Evolutionary conservation across 2,329 filamentous ascomycete species (phyloP).

Genomic region (Endothia cerciana): DNA sequence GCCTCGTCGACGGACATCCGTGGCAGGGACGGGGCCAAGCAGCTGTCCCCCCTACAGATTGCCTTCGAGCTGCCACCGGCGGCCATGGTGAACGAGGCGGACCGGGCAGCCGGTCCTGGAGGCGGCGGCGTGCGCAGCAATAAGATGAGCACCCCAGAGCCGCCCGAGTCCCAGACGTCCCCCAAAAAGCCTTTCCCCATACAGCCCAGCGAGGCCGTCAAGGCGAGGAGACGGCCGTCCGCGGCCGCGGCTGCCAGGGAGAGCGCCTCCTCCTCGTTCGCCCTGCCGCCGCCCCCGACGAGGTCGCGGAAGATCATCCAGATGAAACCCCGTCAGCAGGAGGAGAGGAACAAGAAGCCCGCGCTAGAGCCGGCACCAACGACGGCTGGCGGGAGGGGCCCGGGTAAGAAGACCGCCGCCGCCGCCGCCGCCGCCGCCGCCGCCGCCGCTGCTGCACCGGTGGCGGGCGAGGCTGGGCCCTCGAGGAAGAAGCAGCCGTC

Average conservation of each 20-base stretch:
- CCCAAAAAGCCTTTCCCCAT: conserved; percentile 46
- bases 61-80: conserved; percentile 79
- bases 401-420: conserved; percentile 28
- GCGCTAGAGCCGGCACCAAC: conserved; percentile 31
- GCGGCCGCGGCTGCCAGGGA: conserved; percentile 48
- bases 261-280: conserved; percentile 65
- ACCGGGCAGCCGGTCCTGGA: conserved; percentile 29
- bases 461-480: conserved; percentile 38
- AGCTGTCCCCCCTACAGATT: conserved; percentile 64
- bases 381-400: conserved; percentile 32
- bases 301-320: conserved; percentile 95
- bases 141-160: conserved; percentile 22
- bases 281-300: conserved; percentile 88
- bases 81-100: conserved; percentile 58
- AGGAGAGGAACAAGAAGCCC: conserved; percentile 37
- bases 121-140: conserved; percentile 31
- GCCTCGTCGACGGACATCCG: conserved; percentile 80
- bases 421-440: background rate
- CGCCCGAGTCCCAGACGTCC: conserved; percentile 31
- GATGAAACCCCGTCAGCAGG: conserved; percentile 75
- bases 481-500: conserved; percentile 77
- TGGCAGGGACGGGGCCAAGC: conserved; percentile 68
- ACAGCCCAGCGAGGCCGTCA: conserved; percentile 56
- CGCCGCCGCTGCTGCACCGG: conserved; percentile 33
- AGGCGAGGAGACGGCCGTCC: conserved; percentile 57